Evolutionary conservation across 805 yeast species (phyloP).

Genomic region (Kodamaea restingae): DNA sequence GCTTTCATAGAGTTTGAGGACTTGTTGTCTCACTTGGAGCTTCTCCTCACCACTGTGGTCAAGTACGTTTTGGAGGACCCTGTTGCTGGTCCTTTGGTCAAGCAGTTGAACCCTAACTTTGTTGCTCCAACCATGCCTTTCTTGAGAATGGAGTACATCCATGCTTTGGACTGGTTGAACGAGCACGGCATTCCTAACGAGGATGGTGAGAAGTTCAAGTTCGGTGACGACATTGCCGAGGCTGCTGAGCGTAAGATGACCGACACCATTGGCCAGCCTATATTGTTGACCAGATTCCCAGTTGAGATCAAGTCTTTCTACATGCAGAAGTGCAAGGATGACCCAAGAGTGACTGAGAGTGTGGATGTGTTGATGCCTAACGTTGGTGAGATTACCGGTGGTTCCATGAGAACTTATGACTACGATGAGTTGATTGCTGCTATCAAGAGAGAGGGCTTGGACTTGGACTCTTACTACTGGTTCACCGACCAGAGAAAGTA

Average conservation of each 20-base stretch:
- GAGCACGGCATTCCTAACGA: conserved; percentile 93
- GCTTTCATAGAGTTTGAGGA: conserved; percentile 87
- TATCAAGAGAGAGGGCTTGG: conserved; percentile 88
- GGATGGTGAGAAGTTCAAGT: conserved; percentile 87
- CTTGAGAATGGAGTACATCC: conserved; percentile 83
- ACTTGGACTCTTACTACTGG: conserved; percentile 87
- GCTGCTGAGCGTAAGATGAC: conserved; percentile 99
- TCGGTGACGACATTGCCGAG: conserved; percentile 99
- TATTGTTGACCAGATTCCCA: conserved; percentile 90
- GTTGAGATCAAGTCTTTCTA: conserved; percentile 95
- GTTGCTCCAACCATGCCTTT: conserved; percentile 81
- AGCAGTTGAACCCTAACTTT: conserved; percentile 91
- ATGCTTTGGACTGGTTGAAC: conserved; percentile 94
- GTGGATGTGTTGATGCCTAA: conserved; percentile 98
- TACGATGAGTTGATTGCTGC: conserved; percentile 83
- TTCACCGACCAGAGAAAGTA: conserved; percentile 92
- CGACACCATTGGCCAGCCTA: conserved; percentile 89
- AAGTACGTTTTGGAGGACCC: conserved; percentile 84
- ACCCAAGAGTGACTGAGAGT: conserved; percentile 92
- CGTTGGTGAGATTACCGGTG: conserved; percentile 98
- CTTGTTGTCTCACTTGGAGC: conserved; percentile 79
- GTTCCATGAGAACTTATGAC: conserved; percentile 93
- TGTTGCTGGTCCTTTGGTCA: conserved; percentile 81
- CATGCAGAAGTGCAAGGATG: conserved; percentile 91
- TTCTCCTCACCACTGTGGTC: conserved; percentile 62